Evolutionary conservation across 2,329 filamentous ascomycete species (phyloP).

Genomic region (Cercospora berteroae): DNA sequence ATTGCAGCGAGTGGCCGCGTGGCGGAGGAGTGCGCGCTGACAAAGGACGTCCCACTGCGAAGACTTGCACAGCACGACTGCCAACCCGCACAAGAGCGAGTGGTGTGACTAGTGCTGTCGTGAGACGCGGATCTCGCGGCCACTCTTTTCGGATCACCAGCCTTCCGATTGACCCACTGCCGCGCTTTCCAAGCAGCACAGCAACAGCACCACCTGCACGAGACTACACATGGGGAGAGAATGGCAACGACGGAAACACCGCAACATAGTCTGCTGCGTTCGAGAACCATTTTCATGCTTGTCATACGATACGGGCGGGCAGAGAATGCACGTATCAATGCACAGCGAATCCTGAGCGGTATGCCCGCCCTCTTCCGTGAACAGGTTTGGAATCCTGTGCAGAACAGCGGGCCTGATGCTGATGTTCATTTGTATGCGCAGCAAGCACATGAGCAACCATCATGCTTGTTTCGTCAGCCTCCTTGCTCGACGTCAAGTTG

Average conservation of each 20-base stretch:
- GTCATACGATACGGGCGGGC: neutral
- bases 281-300: neutral
- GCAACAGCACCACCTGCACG: neutral
- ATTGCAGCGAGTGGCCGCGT: neutral
- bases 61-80: slow-evolving; percentile 2
- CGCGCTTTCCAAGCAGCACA: neutral
- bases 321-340: neutral
- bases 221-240: neutral
- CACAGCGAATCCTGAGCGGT: neutral
- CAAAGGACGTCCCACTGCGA: neutral
- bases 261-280: neutral
- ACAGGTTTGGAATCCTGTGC: neutral
- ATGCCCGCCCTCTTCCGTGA: neutral
- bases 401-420: neutral
- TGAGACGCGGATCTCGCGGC: neutral
- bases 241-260: neutral
- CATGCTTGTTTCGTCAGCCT: neutral
- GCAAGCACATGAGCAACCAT: neutral
- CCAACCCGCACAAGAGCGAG: neutral
- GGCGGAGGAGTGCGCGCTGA: neutral
- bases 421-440: neutral
- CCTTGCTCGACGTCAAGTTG: neutral
- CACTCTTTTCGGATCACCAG: neutral
- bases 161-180: neutral
- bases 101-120: slow-evolving; percentile 4